phyloP scores from a whole-genome alignment of 371 early-diverging fungal genomes.

The Mortierella sp. region DNA sequence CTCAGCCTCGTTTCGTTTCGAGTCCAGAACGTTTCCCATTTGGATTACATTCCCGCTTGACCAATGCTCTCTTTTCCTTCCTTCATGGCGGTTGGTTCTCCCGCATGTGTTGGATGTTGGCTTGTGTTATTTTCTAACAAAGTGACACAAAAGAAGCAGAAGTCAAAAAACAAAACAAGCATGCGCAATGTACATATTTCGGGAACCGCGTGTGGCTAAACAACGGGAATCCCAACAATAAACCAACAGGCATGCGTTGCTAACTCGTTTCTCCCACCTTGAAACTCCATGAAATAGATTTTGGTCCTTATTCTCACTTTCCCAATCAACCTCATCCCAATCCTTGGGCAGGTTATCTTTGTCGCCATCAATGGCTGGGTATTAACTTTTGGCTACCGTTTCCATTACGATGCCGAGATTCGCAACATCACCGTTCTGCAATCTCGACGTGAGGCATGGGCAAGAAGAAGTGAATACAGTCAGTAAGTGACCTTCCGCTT shows the following conservation, averaged over 20 bases:
- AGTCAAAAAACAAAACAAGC: neutral
- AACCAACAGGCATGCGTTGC: neutral
- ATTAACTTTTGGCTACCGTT: slow-evolving; percentile 22
- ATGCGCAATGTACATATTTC: neutral
- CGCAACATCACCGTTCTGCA: slow-evolving; percentile 22
- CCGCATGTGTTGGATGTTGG: neutral
- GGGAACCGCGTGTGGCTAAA: neutral
- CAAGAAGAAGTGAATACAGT: neutral
- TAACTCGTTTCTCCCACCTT: neutral
- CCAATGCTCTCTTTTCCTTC: neutral
- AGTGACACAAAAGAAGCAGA: neutral
- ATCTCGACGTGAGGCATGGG: slow-evolving; percentile 23
- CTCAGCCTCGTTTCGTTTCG: neutral
- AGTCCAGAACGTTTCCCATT: neutral
- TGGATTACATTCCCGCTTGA: neutral
- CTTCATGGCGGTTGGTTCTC: neutral
- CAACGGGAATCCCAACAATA: neutral
- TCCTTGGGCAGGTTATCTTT: slow-evolving; percentile 19
- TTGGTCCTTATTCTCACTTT: slow-evolving; percentile 22
- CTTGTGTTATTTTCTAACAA: neutral
- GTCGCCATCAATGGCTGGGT: slow-evolving; percentile 25
- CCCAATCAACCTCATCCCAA: slow-evolving; percentile 28
- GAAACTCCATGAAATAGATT: neutral
- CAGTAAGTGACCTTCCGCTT: neutral
- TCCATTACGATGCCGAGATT: slow-evolving; percentile 31